Conservation (phyloP, 805 yeast species). For the Ogataea saltuana region DNA sequence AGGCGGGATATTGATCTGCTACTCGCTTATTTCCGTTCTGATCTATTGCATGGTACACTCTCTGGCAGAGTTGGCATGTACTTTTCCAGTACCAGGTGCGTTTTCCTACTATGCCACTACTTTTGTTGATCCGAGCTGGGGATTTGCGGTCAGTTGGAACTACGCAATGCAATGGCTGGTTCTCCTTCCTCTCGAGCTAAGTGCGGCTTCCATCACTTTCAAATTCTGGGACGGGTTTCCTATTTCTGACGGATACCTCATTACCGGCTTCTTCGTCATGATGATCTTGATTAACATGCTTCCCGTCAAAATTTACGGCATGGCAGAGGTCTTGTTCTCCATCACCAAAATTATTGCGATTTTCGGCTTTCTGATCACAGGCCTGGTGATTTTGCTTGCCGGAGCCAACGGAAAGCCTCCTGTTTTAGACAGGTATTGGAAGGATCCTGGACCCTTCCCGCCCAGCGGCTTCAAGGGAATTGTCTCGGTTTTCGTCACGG, state of each 20-base stretch:
- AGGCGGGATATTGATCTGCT: slow-evolving; percentile 59
- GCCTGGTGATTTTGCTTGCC: slow-evolving; percentile 49
- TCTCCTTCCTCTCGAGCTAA: slow-evolving; percentile 51
- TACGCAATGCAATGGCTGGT: slow-evolving; percentile 55
- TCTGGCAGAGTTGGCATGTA: slow-evolving; percentile 58
- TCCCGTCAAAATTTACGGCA: slow-evolving; percentile 57
- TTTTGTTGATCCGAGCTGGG: slow-evolving; percentile 61
- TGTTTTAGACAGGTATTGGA: slow-evolving; percentile 48
- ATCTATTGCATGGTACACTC: slow-evolving; percentile 62
- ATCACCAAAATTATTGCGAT: slow-evolving; percentile 51
- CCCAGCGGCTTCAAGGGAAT: slow-evolving; percentile 53
- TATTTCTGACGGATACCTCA: slow-evolving; percentile 49
- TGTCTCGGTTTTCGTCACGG: slow-evolving; percentile 54
- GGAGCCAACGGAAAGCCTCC: slow-evolving; percentile 46
- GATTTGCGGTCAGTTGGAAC: slow-evolving; percentile 63
- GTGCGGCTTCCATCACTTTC: slow-evolving; percentile 55
- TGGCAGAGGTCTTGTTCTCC: slow-evolving; percentile 53
- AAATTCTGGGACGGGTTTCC: slow-evolving; percentile 47
- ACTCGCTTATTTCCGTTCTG: slow-evolving; percentile 54
- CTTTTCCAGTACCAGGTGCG: slow-evolving; percentile 65
- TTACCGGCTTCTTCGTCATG: slow-evolving; percentile 50
- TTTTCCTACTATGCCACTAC: slow-evolving; percentile 62
- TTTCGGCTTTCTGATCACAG: slow-evolving; percentile 54
- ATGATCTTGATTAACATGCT: slow-evolving; percentile 51
- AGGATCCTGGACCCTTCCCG: slow-evolving; percentile 42